phyloP scores from a whole-genome alignment of 2,329 filamentous ascomycete genomes.

The Emmonsia crescens region DNA sequence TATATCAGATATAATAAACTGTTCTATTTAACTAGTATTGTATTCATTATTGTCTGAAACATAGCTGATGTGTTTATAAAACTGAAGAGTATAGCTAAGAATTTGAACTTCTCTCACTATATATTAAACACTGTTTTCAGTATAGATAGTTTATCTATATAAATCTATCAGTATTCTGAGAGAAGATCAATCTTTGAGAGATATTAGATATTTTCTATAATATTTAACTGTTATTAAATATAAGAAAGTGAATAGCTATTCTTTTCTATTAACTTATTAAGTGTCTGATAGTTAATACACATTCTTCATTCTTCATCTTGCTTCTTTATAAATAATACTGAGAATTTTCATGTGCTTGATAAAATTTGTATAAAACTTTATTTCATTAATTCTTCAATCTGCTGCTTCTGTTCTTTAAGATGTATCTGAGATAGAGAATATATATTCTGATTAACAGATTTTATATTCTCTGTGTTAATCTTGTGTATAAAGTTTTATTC shows the following conservation, averaged over 20 bases:
- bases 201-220: neutral
- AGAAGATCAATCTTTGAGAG: neutral
- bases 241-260: neutral
- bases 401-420: neutral
- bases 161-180: neutral
- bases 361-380: neutral
- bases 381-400: neutral
- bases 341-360: neutral
- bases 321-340: neutral
- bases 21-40: neutral
- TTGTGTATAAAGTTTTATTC: neutral
- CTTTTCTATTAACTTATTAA: neutral
- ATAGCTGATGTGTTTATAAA: neutral
- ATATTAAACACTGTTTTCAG: neutral
- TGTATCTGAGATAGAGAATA: neutral
- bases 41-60: constrained; percentile 1
- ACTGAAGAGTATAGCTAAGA: neutral
- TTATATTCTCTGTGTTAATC: neutral
- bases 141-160: neutral
- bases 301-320: too few species aligned
- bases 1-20: too few species aligned
- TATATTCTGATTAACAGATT: neutral
- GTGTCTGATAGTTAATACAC: neutral
- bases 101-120: neutral
- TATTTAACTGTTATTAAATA: neutral